Evolutionary conservation across 2,329 filamentous ascomycete species (phyloP).

Genomic region (Beauveria pseudobassiana): DNA sequence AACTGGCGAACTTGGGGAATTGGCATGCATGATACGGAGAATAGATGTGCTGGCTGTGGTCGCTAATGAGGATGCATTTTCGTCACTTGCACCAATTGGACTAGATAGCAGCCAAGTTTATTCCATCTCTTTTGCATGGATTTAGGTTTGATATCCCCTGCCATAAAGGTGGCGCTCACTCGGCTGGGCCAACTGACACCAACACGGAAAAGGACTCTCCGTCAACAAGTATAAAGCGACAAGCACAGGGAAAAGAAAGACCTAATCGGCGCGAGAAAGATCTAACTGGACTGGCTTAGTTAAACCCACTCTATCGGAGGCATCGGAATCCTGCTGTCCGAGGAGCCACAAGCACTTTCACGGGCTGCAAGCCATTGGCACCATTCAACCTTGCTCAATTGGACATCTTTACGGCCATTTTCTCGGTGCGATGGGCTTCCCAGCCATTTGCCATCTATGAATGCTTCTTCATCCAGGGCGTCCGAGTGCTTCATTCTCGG

Average conservation of each 20-base stretch:
- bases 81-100: too few species aligned
- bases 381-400: not conserved
- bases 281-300: not conserved
- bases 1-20: too few species aligned
- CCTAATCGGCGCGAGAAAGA: not conserved
- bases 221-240: not conserved
- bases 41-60: too few species aligned
- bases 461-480: too few species aligned
- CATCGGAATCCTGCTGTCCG: not conserved
- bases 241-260: not conserved
- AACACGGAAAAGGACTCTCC: not conserved
- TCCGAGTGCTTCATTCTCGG: too few species aligned
- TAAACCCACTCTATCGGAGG: not conserved
- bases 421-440: not conserved
- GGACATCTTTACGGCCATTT: not conserved
- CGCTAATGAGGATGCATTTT: too few species aligned
- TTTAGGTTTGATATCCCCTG: too few species aligned
- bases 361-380: too few species aligned
- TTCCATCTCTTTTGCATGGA: too few species aligned
- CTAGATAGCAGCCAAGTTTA: too few species aligned
- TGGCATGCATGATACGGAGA: too few species aligned
- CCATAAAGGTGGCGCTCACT: not conserved
- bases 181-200: not conserved
- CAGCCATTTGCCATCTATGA: too few species aligned
- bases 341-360: not conserved